Conservation (phyloP, 192 early-diverging fungal genomes). For the Globomyces pollinis-pini region DNA sequence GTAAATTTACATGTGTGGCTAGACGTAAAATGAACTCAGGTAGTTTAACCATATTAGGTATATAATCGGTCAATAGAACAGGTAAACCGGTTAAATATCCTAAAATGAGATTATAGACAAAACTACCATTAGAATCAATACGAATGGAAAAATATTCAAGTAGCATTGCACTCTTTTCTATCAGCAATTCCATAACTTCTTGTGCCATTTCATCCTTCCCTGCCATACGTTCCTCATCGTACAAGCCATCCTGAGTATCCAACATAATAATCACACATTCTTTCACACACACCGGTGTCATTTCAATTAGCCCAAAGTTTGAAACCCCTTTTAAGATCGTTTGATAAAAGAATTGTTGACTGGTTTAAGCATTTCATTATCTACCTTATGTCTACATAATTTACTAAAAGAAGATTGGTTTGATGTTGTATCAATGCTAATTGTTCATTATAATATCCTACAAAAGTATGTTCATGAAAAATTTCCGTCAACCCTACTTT, state of each 20-base stretch:
- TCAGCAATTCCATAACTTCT: conserved; percentile 39
- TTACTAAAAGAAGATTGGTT: conserved; percentile 74
- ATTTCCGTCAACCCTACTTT: conserved; percentile 67
- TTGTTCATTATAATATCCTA: conserved; percentile 76
- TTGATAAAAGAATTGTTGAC: conserved; percentile 88
- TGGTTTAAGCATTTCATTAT: conserved; percentile 17
- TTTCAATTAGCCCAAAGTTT: conserved; percentile 79
- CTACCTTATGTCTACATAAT: conserved; percentile 68
- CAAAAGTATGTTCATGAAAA: conserved; percentile 76
- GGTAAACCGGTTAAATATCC: conserved; percentile 67
- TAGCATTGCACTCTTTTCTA: conserved; percentile 67
- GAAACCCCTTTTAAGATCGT: conserved; percentile 68
- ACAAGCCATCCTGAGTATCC: conserved; percentile 34
- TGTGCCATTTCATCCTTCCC: conserved; percentile 48
- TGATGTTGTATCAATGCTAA: conserved; percentile 82
- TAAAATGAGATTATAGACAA: too few species aligned
- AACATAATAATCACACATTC: conserved; percentile 67
- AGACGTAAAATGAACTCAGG: conserved; percentile 76
- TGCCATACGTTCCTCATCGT: conserved; percentile 30
- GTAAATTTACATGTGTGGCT: too few species aligned
- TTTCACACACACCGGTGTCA: conserved; percentile 55
- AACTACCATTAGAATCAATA: conserved; percentile 53
- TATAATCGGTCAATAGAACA: conserved; percentile 72
- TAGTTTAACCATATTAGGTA: conserved; percentile 76
- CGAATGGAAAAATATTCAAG: conserved; percentile 81